Evolutionary conservation across 2,329 filamentous ascomycete genomes (phyloP).

Genomic region (Paraphaeosphaeria minitans): DNA sequence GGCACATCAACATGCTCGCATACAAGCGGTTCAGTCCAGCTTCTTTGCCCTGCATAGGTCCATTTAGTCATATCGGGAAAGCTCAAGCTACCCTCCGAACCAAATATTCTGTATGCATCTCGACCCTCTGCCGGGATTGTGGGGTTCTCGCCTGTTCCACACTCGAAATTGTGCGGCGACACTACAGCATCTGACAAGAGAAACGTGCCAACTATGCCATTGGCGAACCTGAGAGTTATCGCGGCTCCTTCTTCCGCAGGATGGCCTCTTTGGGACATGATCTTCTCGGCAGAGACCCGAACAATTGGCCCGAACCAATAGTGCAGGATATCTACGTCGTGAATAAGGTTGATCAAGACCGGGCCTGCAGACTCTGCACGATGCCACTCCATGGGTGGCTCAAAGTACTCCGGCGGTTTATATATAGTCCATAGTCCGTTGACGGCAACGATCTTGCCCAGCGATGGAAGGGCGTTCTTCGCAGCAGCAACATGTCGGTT

Average conservation of each 20-base stretch:
- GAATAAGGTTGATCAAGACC: slow-evolving; percentile 64
- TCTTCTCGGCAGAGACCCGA: slow-evolving; percentile 58
- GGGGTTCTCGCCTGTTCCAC: slow-evolving; percentile 64
- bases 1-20: slow-evolving; percentile 41
- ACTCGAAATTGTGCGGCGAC: slow-evolving; percentile 61
- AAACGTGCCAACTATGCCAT: slow-evolving; percentile 62
- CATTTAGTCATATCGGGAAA: slow-evolving; percentile 60
- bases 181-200: slow-evolving; percentile 59
- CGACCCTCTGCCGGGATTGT: slow-evolving; percentile 51
- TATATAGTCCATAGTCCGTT: slow-evolving; percentile 60
- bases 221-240: slow-evolving; percentile 58
- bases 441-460: slow-evolving; percentile 59
- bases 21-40: slow-evolving; percentile 49
- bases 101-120: slow-evolving; percentile 62
- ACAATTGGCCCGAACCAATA: slow-evolving; percentile 60
- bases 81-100: slow-evolving; percentile 57
- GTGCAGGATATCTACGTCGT: slow-evolving; percentile 65
- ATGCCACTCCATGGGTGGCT: slow-evolving; percentile 56
- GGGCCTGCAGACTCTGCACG: slow-evolving; percentile 53
- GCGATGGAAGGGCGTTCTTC: slow-evolving; percentile 52
- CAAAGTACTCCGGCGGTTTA: slow-evolving; percentile 60
- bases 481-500: slow-evolving; percentile 60
- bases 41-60: slow-evolving; percentile 53
- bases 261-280: slow-evolving; percentile 51
- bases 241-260: slow-evolving; percentile 63